Conservation (phyloP, 192 early-diverging fungal species). For the Diversispora eburnea region DNA sequence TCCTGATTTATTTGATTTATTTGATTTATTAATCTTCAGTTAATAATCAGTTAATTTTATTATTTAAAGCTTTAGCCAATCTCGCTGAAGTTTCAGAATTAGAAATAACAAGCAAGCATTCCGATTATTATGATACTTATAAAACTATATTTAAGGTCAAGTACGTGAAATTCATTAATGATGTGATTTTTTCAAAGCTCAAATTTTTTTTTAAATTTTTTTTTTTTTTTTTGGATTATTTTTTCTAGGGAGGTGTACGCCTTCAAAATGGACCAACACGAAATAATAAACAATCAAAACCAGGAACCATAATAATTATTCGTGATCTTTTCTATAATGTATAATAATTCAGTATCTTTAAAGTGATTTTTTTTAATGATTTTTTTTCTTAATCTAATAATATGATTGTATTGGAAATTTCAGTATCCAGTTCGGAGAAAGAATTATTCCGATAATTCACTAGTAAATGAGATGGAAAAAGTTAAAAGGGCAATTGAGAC, state of each 20-base stretch:
- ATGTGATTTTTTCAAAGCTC: neutral
- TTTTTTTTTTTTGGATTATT: neutral
- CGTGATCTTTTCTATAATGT: slow-evolving; percentile 69
- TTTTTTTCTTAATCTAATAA: neutral
- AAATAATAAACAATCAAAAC: slow-evolving; percentile 31
- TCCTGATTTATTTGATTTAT: neutral
- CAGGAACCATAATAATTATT: slow-evolving; percentile 61
- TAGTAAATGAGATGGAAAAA: slow-evolving; percentile 44
- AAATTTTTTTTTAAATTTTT: neutral
- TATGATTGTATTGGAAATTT: neutral
- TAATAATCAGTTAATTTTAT: neutral
- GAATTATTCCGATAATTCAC: slow-evolving; percentile 33
- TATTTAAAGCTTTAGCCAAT: slow-evolving; percentile 43
- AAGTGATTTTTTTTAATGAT: neutral
- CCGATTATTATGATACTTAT: slow-evolving; percentile 35
- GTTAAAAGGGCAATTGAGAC: slow-evolving; percentile 51
- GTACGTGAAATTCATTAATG: neutral
- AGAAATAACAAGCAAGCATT: slow-evolving; percentile 52
- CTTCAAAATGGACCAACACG: slow-evolving; percentile 44
- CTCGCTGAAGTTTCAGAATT: slow-evolving; percentile 45
- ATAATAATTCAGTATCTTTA: neutral
- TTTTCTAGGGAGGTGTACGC: slow-evolving; percentile 45
- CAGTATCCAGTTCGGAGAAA: slow-evolving; percentile 61
- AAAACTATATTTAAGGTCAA: slow-evolving; percentile 40
- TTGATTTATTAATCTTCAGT: neutral